Base-by-base conservation (phyloP, 148 eudicot species). In the Camellia sinensis region DNA sequence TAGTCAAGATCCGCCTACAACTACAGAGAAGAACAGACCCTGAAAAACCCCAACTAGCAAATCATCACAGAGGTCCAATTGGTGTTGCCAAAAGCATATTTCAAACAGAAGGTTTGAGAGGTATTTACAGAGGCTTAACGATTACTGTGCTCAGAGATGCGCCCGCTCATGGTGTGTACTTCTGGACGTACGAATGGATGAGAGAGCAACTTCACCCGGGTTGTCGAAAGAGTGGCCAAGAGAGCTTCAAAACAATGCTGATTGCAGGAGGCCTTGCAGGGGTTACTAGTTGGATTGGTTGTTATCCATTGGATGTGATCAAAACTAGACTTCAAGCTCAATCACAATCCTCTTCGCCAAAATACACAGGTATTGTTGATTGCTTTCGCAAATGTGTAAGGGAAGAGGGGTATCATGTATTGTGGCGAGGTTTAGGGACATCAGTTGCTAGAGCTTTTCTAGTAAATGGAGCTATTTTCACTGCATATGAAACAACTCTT, bases 231-330 rank as follows among this genome's bases (percentile, higher is more conserved):
- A 82, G 65, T 7, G 97, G 95, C 15, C 91, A 91, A 57, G 99
- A 93, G 81, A 87, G 73, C 37, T 80, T 90, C 21, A 66, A 60
- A n/a, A 96, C 99, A 0, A 96, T 96, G 95, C 89, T 96, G 44
- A 62, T 93, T 0, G 95, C 99, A 0, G 98, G 98, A 5, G 99
- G 99, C 7, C 87, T 93, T 6, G 99, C 99, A 0, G 98, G 98
- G 11, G 97, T 91, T 6, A 91, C 92, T 3, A 94, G 95, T 83
- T 94, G 98, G 99, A 74, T 91, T 18, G 64, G 79, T 43, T 91
- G 97, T 82, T 96, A 96, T 61, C 99, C 98, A 7, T 81, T 92
- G 78, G 99, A 94, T 79, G 99, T 94, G 78, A 46, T 93, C 9
- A 92, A 93, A 79, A 95, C 98, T 3, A 83, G 94, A 19, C 74